Base-by-base conservation (phyloP, 169 alveolate genomes). In the Babesia bovis region DNA sequence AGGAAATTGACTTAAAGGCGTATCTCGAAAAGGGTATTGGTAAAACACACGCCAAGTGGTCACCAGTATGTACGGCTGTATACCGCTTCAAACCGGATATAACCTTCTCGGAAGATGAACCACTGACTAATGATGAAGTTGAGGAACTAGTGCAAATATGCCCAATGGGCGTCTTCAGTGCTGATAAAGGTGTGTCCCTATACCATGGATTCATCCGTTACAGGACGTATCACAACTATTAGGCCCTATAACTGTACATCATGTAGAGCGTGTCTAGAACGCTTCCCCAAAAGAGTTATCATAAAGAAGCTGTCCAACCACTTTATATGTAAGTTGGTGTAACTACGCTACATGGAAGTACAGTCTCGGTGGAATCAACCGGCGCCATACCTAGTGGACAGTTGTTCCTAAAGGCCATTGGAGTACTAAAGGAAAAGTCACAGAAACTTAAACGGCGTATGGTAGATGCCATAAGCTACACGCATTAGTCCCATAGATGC, bases 21-120 rank as follows among this genome's bases (percentile, higher is more conserved):
- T 91, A 92, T 53, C 91, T 97, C 77, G 98, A 94, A 69, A 98
- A 98, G 91, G 99, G 99, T 13, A 92, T 95, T 50, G 99, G 99
- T 25, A 93, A 93, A 77, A 92, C 95, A 9, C 99, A 98, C 90
- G 98, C 99, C 15, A 98, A 98, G 91, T 98, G 99, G 99, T 95
- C 99, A 53, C 99, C 99, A 10, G 99, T 97, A 25, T 92, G 97
- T 56, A 96, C 99, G 45, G 99, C 99, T 35, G 96, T 91, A 58
- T 97, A 97, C 89, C 94, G 98, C 61, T 94, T 97, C 85, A 94
- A 84, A 94, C 99, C 94, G 57, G 79, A 76, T 47, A 82, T 88
- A 13, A 59, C 75, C 42, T 75, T 77, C 44, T 56, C 65, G 26
- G 84, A 84, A 53, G 77, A 77, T 3, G 71, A 67, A 26, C 90